Evolutionary conservation across 257 asterid genomes (phyloP), one percentile per base, ranked within the genome.

Genomic region (Nicotiana noctiflora): DNA sequence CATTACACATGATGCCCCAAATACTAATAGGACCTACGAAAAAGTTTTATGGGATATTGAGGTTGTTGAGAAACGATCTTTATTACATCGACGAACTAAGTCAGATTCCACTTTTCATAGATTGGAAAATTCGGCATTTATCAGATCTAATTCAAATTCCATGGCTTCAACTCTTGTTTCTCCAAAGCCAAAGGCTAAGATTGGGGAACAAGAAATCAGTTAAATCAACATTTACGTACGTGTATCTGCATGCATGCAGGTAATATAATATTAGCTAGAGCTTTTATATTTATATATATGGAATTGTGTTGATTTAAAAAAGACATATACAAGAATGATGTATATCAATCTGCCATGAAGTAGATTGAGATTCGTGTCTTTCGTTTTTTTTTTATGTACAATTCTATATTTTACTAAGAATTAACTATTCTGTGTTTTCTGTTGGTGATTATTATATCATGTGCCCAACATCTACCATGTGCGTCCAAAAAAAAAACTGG

Each of bases 1-100:
- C 0, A 80, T 94, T 8, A 89, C 93, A 6, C 98, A 94, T 61
- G 98, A 92, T 23, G 46, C 90, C 3, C 96, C 94, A 0, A 81
- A 82, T 84, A 55, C 85, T 76, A 57, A 76, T 3, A 89, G 76
- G 75, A 86, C 93, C 0, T 32, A 83, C 1, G 89, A 86, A 44
- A 92, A 91, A 85, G 65, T 89, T 19, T 56, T 94, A 84, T 92
- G 98, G 98, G 96, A 87, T n/a, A 90, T 94, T 23, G 95, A 92
- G 89, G 90, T 91, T 32, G 97, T 91, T 2, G 93, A 89, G 80
- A 86, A 65, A 12, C 65, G 80, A 14, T 37, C 77, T 0, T 51
- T 15, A 2, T 11, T 14, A 44, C 79, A 75, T 65, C 64, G 82
- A 13, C 79, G 88, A 4, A 64, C 85, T 1, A 70, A 1, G n/a